Evolutionary conservation across 1,284 basidiomycete genomes (phyloP).

Genomic region (Ganoderma lucidum): DNA sequence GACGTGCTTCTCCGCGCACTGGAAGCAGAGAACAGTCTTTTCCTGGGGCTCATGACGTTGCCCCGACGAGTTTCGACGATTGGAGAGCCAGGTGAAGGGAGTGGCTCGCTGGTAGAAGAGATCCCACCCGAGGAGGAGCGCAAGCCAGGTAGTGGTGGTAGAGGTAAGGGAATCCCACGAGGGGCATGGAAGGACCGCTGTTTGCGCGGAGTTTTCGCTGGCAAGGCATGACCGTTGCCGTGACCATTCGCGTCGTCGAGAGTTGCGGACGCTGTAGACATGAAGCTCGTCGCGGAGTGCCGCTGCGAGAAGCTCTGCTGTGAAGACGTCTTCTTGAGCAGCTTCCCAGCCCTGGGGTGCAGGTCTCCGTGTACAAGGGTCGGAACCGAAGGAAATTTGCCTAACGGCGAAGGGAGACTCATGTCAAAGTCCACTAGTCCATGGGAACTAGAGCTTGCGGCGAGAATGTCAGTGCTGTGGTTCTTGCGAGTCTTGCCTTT

Average conservation of each 20-base stretch:
- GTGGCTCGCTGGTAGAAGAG: slow-evolving; percentile 28
- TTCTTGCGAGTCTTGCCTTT: slow-evolving; percentile 26
- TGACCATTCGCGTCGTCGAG: slow-evolving; percentile 29
- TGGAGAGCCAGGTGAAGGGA: slow-evolving; percentile 33
- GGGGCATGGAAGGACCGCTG: slow-evolving; percentile 49
- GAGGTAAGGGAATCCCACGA: slow-evolving; percentile 37
- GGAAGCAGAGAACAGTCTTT: slow-evolving; percentile 68
- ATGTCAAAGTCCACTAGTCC: slow-evolving; percentile 6
- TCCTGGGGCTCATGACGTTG: slow-evolving; percentile 44
- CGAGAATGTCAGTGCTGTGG: slow-evolving; percentile 24
- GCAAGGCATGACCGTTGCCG: slow-evolving; percentile 15
- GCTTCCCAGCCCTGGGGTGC: slow-evolving; percentile 42
- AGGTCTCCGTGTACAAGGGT: slow-evolving; percentile 25
- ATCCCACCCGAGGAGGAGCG: slow-evolving; percentile 33
- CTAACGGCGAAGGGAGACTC: slow-evolving; percentile 27
- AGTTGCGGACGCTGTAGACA: slow-evolving; percentile 32
- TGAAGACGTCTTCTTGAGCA: slow-evolving; percentile 64
- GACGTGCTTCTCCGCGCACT: slow-evolving; percentile 60
- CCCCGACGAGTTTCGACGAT: slow-evolving; percentile 31
- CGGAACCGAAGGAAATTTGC: slow-evolving; percentile 33
- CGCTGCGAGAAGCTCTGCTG: slow-evolving; percentile 58
- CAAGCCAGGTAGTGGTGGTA: slow-evolving; percentile 43
- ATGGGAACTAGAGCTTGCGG: slow-evolving; percentile 22
- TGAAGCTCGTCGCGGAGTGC: slow-evolving; percentile 35
- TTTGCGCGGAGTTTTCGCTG: slow-evolving; percentile 40